Percentiles rank a stretch among this genome's conserved stretches.
phyloP scores from a whole-genome alignment of 495 filamentous ascomycete species.

The Pyrenula aspistea region DNA sequence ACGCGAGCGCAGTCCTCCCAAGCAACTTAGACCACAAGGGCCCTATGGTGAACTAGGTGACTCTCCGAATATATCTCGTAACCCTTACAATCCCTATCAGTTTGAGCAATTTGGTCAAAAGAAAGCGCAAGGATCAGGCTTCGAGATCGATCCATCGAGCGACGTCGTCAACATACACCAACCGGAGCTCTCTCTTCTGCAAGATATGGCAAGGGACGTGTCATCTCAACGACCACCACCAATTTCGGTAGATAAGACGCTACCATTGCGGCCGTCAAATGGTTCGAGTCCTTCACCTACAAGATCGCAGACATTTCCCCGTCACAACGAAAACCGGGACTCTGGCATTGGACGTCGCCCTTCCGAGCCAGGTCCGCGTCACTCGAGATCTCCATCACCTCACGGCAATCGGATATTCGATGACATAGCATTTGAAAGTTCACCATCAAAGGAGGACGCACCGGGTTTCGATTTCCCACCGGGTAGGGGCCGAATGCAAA shows the following conservation, averaged over 20 bases:
- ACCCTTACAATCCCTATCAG: neutral
- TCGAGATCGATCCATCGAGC: too few species aligned
- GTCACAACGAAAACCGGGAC: neutral
- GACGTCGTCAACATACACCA: neutral
- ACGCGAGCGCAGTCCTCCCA: slow-evolving; percentile 5
- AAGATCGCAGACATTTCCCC: neutral
- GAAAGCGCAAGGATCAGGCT: neutral
- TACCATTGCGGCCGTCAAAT: neutral
- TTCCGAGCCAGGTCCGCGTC: neutral
- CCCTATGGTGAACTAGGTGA: slow-evolving; percentile 12
- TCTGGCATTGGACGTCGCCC: neutral
- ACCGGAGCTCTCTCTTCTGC: neutral
- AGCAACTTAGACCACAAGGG: slow-evolving; percentile 12
- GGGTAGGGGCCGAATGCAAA: neutral
- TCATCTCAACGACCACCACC: neutral
- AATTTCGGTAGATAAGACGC: neutral
- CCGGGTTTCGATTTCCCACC: neutral
- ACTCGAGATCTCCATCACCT: neutral
- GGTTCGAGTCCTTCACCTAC: neutral
- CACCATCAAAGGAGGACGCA: neutral
- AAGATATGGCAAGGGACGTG: neutral
- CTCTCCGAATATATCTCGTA: neutral
- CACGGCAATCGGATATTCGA: neutral
- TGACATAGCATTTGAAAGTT: neutral
- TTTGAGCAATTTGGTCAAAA: neutral